Base-by-base conservation (phyloP, 2,329 filamentous ascomycete species). In the Penicillium sp. region DNA sequence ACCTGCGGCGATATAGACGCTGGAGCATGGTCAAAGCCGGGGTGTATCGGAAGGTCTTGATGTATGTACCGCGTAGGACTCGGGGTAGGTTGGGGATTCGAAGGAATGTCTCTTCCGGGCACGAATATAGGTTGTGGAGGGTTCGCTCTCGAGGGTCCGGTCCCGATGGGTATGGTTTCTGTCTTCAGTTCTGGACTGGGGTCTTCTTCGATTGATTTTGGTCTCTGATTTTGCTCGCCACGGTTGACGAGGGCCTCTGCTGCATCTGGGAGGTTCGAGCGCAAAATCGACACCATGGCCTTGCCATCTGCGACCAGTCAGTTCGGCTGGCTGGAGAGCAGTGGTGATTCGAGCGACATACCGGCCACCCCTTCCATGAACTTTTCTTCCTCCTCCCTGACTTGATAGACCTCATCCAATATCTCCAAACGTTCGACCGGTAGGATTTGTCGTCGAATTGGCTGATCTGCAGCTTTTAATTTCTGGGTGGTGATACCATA, bases 321-420 rank as follows among this genome's bases (percentile, higher is more conserved):
- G 55, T 26, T 6, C 12, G 8, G 39, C 39, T 42, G 39, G 39
- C 46, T 23, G 3, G 6, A 8, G 13, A 2, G 26, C n/a, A 24
- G 4, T 12, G 21, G 7, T 7, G 21, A 20, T 21, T 8, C 10
- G 8, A 30, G 9, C 9, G 3, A 54, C 61, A 36, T 64, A 75
- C 73, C 70, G 34, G 70, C 68, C 46, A 70, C 61, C 17, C 71
- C 71, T 9, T 70, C 64, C 15, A 70, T 45, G 39, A 68, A 74
- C 7, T 68, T 61, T 44, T 75, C 72, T 54, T 76, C 72, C 56
- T 67, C 65, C 33, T 68, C 64, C 33, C 72, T 64, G 15, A 75
- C 70, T 18, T 64, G 63, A 54, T 72, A 75, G 17, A 75, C 68
- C 56, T 76, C 74, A 33, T 75, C 72, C 26, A 76, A 50, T 20